Percentiles rank a stretch among this genome's conserved stretches.
phyloP scores from a whole-genome alignment of 2,329 filamentous ascomycete species.

The Alternaria metachromatica region DNA sequence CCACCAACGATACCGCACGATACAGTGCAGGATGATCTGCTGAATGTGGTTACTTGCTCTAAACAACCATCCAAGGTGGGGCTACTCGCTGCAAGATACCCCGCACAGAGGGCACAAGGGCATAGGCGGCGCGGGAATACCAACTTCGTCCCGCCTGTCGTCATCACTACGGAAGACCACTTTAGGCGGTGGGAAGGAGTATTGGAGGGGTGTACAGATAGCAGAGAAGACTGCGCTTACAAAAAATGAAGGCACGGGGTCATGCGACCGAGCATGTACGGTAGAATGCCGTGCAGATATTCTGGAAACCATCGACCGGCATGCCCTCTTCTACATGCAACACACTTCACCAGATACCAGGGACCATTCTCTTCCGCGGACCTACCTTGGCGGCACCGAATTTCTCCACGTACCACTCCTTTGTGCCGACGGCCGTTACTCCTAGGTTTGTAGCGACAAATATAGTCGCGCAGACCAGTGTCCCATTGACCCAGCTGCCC shows the following conservation, averaged over 20 bases:
- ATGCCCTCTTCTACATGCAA: not conserved
- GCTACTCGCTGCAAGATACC: conserved; percentile 4
- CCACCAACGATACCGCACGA: not conserved
- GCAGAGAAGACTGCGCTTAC: not conserved
- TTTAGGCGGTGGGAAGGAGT: not conserved
- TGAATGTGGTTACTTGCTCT: not conserved
- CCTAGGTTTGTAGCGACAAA: conserved; percentile 84
- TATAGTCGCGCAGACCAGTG: conserved; percentile 70
- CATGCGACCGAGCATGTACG: not conserved
- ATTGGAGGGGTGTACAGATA: not conserved
- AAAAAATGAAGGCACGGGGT: not conserved
- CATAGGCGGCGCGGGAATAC: not conserved
- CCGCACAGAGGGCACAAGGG: not conserved
- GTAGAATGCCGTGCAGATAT: not conserved
- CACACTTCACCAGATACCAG: conserved; percentile 37
- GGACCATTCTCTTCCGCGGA: conserved; percentile 40
- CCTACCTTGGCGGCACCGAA: conserved; percentile 42
- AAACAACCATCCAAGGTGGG: not conserved
- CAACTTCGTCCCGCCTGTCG: not conserved
- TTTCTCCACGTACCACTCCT: conserved; percentile 58
- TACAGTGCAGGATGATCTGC: not conserved
- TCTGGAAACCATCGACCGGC: not conserved
- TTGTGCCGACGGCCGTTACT: conserved; percentile 79
- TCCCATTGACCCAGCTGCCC: conserved; percentile 71
- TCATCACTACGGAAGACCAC: not conserved